Base-by-base conservation (phyloP, 176 grass and related monocot species). In the Oryza coarctata region DNA sequence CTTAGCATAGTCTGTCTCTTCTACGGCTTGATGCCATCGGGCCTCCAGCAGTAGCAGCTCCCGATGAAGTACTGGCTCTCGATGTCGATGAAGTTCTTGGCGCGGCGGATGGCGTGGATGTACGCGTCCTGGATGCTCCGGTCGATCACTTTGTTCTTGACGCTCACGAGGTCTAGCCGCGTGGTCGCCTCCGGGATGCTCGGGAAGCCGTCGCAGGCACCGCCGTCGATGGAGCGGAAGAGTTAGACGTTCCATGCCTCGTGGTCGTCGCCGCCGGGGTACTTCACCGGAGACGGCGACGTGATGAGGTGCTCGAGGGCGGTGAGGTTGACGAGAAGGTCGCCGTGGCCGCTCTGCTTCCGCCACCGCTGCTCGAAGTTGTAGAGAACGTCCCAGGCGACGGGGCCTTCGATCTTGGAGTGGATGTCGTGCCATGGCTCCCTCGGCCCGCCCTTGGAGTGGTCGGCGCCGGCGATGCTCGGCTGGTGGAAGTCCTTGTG, bases 351-450 rank as follows among this genome's bases (percentile, higher is more conserved):
- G 0, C 95, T 88, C 63, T 98, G 95, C 79, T 87, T 98, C 64
- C 84, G 77, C 95, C 95, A 95, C 29, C 95, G 57, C 75, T 98
- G 95, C 63, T 98, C 90, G 41, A 98, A 98, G 72, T 94, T 98
- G 88, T 86, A 91, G 11, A 98, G 84, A 23, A 93, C 89, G 22
- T 95, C 95, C 95, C 95, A 98, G 0, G 95, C 95, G 1, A 90
- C 78, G 0, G 92, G 86, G 12, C 92, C 95, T 85, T 98, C 92
- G 28, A 95, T 76, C 26, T 86, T 86, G 63, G 89, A 55, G 29
- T 98, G 95, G n/a, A 98, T 89, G 66, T 93, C 95, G 28, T 98
- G 95, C 95, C 95, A 98, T 4, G 95, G 90, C 38, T 98, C 95
- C 67, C 90, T 89, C 0, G 95, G 95, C 26, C 95, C 95, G 2